A percentile compares a stretch with the other conserved stretches of the same genome.
Conservation (phyloP, 2,329 filamentous ascomycete genomes). For the Chaetomiaceae sp. region DNA sequence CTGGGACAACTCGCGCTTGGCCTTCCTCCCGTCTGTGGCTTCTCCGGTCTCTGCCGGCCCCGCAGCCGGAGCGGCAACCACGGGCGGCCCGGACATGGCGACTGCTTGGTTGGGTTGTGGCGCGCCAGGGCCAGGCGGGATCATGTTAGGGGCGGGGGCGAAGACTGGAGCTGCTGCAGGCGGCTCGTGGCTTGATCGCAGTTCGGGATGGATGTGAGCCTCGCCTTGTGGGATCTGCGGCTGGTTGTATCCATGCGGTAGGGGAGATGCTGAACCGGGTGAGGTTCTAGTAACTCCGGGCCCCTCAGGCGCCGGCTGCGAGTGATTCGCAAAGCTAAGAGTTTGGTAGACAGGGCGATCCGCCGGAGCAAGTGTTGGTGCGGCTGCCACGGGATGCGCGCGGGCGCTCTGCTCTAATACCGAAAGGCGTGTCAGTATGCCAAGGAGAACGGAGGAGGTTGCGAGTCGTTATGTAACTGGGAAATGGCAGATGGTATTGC, state of each 20-base stretch:
- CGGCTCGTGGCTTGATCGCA: constrained; percentile 33
- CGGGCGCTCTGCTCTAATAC: constrained; percentile 18
- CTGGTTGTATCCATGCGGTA: constrained; percentile 44
- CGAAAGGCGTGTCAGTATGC: constrained; percentile 17
- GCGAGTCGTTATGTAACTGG: not conserved
- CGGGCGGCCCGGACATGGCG: constrained; percentile 31
- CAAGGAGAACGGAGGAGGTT: not conserved
- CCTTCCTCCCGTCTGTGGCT: constrained; percentile 60
- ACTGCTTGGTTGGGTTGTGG: constrained; percentile 26
- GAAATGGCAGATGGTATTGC: not conserved
- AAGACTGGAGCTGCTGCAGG: constrained; percentile 18
- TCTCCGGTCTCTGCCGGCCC: constrained; percentile 32
- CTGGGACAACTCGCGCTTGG: constrained; percentile 86
- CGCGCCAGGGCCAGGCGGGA: constrained; percentile 27
- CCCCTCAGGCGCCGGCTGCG: constrained; percentile 11
- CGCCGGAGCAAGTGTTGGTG: constrained; percentile 9
- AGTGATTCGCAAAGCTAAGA: constrained; percentile 13
- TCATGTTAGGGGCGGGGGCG: constrained; percentile 32
- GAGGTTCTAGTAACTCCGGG: constrained; percentile 12
- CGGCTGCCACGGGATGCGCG: constrained; percentile 9
- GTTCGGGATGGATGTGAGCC: constrained; percentile 46
- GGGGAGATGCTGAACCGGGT: constrained; percentile 19
- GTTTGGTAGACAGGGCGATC: constrained; percentile 15
- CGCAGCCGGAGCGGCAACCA: constrained; percentile 27
- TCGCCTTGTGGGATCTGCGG: constrained; percentile 36